Percentiles rank a stretch among this genome's conserved stretches.
These are phyloP conservation scores for Knoxdaviesia capensis DNA, from an alignment of 2,329 filamentous ascomycete genomes.

Conservation along the genomic window DNA sequence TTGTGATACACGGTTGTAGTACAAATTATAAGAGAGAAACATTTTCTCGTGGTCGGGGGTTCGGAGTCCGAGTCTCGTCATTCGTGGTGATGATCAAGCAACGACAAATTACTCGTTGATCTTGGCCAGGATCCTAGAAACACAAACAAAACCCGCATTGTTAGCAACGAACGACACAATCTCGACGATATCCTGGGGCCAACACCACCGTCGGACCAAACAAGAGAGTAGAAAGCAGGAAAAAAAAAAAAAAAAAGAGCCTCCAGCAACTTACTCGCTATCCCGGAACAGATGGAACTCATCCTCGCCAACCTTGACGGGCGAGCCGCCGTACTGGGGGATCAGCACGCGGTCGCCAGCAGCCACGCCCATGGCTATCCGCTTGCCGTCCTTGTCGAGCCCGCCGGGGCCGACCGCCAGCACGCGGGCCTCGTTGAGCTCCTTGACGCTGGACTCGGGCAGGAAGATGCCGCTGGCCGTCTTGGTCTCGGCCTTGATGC, in stretches of 20 bases:
- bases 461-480: conserved; percentile 95
- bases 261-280: conserved; percentile 58
- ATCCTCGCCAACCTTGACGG: conserved; percentile 93
- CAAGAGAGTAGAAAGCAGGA: neutral
- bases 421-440: conserved; percentile 94
- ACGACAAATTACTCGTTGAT: conserved; percentile 60
- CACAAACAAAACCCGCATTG: neutral
- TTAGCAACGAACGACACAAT: neutral
- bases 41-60: no score
- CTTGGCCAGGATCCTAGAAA: conserved; percentile 76
- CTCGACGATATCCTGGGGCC: no score
- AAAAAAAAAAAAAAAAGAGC: neutral
- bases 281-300: conserved; percentile 94
- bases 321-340: conserved; percentile 86
- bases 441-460: conserved; percentile 90
- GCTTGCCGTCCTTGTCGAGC: conserved; percentile 74
- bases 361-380: conserved; percentile 63
- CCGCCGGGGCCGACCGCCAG: conserved; percentile 83
- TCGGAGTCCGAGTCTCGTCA: no score
- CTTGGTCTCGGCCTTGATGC: conserved; percentile 91
- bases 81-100: neutral
- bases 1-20: no score
- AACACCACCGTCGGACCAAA: no score
- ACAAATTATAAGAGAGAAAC: no score
- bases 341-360: conserved; percentile 88